Evolutionary conservation across 495 filamentous ascomycete genomes (phyloP).

Genomic region (Daldinia grandis): DNA sequence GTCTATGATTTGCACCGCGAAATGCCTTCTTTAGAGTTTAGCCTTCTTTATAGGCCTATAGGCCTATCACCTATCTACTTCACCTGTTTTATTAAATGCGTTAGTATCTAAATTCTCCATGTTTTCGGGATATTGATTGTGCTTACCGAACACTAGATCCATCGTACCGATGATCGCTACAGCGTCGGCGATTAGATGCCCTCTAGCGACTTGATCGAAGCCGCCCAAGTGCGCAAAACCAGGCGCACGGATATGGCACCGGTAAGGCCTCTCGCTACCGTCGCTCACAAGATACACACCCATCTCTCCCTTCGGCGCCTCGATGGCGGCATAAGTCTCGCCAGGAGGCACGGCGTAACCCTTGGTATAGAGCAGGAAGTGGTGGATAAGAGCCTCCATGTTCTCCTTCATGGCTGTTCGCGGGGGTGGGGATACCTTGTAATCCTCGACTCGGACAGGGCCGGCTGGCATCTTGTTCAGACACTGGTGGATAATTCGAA

Average conservation of each 20-base stretch:
- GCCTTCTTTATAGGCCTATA: constrained; percentile 8
- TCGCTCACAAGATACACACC: constrained; percentile 97
- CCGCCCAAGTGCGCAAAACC: constrained; percentile 95
- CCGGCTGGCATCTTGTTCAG: constrained; percentile 98
- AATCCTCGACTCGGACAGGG: constrained; percentile 94
- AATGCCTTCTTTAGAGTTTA: constrained; percentile 14
- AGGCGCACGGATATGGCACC: constrained; percentile 96
- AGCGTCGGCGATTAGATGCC: constrained; percentile 94
- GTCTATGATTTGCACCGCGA: constrained; percentile 26
- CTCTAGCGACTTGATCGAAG: constrained; percentile 91
- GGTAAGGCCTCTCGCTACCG: constrained; percentile 93
- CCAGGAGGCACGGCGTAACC: constrained; percentile 97
- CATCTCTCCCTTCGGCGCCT: constrained; percentile 99
- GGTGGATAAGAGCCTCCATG: constrained; percentile 99
- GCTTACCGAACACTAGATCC: constrained; percentile 76
- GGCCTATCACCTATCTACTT: constrained; percentile 57
- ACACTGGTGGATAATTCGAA: constrained; percentile 98
- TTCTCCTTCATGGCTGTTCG: constrained; percentile 99
- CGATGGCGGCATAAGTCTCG: constrained; percentile 97
- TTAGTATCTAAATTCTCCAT: constrained; percentile 10
- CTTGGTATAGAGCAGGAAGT: constrained; percentile 98
- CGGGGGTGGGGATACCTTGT: constrained; percentile 97
- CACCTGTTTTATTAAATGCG: constrained; percentile 46
- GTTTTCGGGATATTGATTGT: not conserved
- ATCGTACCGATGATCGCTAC: constrained; percentile 96